Percentiles rank a stretch among this genome's conserved stretches.
Conservation (phyloP, 1,139 yeast genomes). For the Hyphopichia pseudoburtonii region DNA sequence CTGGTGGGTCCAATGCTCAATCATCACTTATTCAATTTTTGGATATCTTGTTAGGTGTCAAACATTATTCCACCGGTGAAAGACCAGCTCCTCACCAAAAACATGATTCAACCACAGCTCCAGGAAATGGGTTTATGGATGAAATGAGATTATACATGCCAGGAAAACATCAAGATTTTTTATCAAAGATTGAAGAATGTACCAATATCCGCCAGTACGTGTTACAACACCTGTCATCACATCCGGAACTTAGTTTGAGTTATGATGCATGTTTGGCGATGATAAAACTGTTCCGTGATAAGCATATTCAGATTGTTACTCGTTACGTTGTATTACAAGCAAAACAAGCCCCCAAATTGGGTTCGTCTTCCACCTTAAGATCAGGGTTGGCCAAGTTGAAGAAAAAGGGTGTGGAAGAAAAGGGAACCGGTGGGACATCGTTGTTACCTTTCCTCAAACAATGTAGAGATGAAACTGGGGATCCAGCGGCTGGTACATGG, state of each 20-base stretch:
- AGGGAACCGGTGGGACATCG: constrained; percentile 95
- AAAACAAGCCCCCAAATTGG: constrained; percentile 48
- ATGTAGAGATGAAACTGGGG: constrained; percentile 94
- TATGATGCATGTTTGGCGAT: constrained; percentile 91
- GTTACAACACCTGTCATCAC: constrained; percentile 27
- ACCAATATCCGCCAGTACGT: constrained; percentile 69
- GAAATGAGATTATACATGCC: constrained; percentile 94
- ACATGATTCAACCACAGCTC: constrained; percentile 7
- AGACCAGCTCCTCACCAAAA: constrained; percentile 37
- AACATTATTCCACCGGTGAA: constrained; percentile 78
- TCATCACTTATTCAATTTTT: constrained; percentile 84
- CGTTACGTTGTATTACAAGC: constrained; percentile 83
- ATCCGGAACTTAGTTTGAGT: constrained; percentile 63
- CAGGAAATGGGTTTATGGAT: constrained; percentile 61
- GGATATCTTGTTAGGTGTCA: constrained; percentile 73
- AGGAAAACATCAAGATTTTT: constrained; percentile 72
- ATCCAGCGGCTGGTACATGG: constrained; percentile 88
- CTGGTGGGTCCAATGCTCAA: constrained; percentile 96
- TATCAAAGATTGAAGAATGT: constrained; percentile 55
- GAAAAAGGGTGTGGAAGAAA: constrained; percentile 48
- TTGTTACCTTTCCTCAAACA: constrained; percentile 89
- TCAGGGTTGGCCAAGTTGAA: constrained; percentile 59
- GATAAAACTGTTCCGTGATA: constrained; percentile 86
- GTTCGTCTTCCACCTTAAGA: constrained; percentile 55
- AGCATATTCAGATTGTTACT: constrained; percentile 89